phyloP scores from a whole-genome alignment of 495 filamentous ascomycete species.

The Xylaria flabelliformis region DNA sequence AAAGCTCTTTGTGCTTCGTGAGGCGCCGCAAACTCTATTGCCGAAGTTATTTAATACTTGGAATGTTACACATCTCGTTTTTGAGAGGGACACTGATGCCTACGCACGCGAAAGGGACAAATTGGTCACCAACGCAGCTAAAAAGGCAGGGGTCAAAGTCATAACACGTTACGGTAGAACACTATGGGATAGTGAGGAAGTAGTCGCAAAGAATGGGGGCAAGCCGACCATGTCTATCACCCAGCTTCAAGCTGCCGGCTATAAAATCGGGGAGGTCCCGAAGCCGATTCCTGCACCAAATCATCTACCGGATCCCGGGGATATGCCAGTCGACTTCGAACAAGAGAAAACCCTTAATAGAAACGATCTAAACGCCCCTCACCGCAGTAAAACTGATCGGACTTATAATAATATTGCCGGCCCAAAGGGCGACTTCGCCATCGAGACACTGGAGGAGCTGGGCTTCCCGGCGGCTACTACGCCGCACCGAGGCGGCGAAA shows the following conservation, averaged over 20 bases:
- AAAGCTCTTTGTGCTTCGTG: constrained; percentile 69
- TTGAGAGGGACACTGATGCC: constrained; percentile 75
- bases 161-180: constrained; percentile 65
- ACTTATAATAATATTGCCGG: constrained; percentile 65
- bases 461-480: constrained; percentile 64
- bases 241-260: constrained; percentile 60
- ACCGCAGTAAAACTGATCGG: constrained; percentile 53
- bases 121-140: constrained; percentile 58
- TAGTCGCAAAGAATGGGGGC: constrained; percentile 66
- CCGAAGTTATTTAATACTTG: constrained; percentile 71
- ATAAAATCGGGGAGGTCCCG: constrained; percentile 58
- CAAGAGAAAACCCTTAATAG: constrained; percentile 50
- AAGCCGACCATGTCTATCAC: constrained; percentile 74
- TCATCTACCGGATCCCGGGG: constrained; percentile 65
- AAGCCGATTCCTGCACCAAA: constrained; percentile 61
- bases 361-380: constrained; percentile 62
- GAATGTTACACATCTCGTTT: constrained; percentile 73
- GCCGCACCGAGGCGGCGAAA: constrained; percentile 69
- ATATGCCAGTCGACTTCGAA: constrained; percentile 61
- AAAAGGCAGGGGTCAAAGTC: constrained; percentile 68
- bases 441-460: constrained; percentile 67
- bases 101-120: constrained; percentile 68
- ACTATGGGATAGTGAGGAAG: constrained; percentile 69
- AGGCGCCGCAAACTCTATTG: constrained; percentile 69
- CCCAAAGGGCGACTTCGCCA: constrained; percentile 64